phyloP scores from a whole-genome alignment of 164 flowering plant genomes.

The Stephania yunnanensis region DNA sequence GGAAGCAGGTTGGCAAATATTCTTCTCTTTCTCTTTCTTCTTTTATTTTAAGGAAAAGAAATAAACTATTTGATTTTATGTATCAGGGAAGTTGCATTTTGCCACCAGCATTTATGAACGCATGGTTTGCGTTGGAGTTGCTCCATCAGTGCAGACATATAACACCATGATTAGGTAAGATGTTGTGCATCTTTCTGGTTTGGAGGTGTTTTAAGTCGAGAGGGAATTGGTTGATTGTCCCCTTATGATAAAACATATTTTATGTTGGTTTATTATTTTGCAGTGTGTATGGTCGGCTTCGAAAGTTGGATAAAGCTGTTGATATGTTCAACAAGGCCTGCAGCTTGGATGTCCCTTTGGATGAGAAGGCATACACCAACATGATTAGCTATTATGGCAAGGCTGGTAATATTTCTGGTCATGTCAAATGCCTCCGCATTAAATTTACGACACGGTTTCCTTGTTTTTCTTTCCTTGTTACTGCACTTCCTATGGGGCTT shows the following conservation, averaged over 20 bases:
- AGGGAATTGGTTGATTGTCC: background rate
- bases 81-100: conserved; percentile 67
- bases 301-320: conserved; percentile 62
- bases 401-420: conserved; percentile 44
- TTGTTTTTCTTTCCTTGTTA: background rate
- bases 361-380: conserved; percentile 80
- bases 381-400: conserved; percentile 73
- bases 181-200: background rate
- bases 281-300: conserved; percentile 85
- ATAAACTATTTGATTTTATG: conserved; percentile 6
- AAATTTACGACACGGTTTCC: background rate
- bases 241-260: conserved; percentile 6
- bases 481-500: too few species aligned
- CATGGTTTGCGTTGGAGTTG: conserved; percentile 52
- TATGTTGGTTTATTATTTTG: conserved; percentile 19
- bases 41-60: background rate
- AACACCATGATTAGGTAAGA: conserved; percentile 82
- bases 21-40: background rate
- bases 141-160: conserved; percentile 78
- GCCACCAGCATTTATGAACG: conserved; percentile 64
- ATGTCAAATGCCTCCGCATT: too few species aligned
- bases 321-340: conserved; percentile 61
- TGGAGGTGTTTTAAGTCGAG: background rate
- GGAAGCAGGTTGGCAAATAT: conserved; percentile 56
- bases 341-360: conserved; percentile 37